Percentiles rank a stretch among this genome's conserved stretches.
phyloP scores from a whole-genome alignment of 805 yeast genomes.

The Hagleromyces aurorensis region DNA sequence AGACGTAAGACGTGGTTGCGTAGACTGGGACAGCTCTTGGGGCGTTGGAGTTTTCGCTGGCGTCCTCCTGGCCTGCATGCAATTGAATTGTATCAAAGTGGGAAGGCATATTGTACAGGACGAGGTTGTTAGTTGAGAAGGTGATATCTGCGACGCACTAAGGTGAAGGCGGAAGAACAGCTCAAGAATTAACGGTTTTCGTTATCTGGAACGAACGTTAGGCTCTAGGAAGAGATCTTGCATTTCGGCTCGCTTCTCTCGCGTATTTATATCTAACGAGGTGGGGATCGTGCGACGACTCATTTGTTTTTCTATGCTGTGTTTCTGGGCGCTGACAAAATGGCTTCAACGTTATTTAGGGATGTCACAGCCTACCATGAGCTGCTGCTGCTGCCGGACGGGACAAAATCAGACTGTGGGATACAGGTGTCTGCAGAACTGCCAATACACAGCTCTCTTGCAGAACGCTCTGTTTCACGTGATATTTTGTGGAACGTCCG shows the following conservation, averaged over 20 bases:
- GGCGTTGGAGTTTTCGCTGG: conserved; percentile 46
- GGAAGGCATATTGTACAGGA: conserved; percentile 35
- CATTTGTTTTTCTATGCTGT: conserved; percentile 1
- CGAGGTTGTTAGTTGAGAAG: background rate
- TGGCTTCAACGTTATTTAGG: no score
- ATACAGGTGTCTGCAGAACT: no score
- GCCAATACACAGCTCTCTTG: no score
- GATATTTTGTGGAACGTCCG: no score
- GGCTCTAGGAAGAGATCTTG: conserved; percentile 1
- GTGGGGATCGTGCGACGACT: background rate
- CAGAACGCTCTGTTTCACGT: no score
- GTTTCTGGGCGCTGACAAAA: conserved; percentile 1
- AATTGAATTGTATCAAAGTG: conserved; percentile 88
- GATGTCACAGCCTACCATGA: no score
- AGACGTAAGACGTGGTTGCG: conserved; percentile 84
- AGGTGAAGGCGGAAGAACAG: background rate
- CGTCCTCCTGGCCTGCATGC: conserved; percentile 88
- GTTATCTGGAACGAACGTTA: conserved; percentile 1
- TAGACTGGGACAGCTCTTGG: conserved; percentile 92
- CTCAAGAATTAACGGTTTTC: background rate
- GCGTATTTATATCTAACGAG: background rate
- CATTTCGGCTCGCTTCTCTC: conserved; percentile 1
- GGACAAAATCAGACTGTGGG: no score
- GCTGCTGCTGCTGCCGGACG: no score
- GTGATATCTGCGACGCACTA: background rate